Conservation (phyloP, 306 rosid species). For the Dryas octopetala region DNA sequence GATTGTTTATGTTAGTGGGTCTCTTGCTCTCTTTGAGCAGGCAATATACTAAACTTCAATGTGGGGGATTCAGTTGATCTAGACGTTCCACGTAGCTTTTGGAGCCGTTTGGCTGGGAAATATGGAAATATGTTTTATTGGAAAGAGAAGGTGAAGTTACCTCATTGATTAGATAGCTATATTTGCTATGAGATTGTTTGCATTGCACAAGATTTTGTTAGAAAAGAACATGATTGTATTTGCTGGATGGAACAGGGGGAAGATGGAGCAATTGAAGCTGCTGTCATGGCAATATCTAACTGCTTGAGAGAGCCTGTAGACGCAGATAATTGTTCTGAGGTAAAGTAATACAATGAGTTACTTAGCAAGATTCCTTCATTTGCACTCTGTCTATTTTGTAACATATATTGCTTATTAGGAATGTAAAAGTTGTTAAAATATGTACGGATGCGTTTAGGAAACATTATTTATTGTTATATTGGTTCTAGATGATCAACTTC, state of each 20-base stretch:
- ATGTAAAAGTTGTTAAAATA: not conserved
- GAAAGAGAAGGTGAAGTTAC: conserved; percentile 75
- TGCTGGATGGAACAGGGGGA: conserved; percentile 68
- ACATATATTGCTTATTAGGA: not conserved
- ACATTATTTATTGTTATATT: not conserved
- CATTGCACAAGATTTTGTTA: conserved; percentile 3
- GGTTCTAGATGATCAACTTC: not conserved
- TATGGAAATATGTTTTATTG: conserved; percentile 94
- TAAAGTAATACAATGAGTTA: conserved; percentile 43
- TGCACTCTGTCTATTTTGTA: conserved; percentile 16
- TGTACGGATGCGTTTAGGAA: not conserved
- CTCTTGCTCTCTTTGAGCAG: conserved; percentile 42
- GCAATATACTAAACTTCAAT: conserved; percentile 89
- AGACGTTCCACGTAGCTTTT: conserved; percentile 89
- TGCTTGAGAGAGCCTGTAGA: conserved; percentile 93
- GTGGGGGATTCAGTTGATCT: conserved; percentile 85
- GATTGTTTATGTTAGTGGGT: not conserved
- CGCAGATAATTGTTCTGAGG: conserved; percentile 79
- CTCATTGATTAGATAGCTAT: not conserved
- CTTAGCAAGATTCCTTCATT: not conserved
- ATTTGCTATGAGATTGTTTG: conserved; percentile 1
- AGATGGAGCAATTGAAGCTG: conserved; percentile 91
- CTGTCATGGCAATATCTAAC: conserved; percentile 79
- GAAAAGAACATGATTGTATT: not conserved
- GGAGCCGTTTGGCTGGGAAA: conserved; percentile 96